Evolutionary conservation across 1,284 basidiomycete genomes (phyloP).

Genomic region (Cutaneotrichosporon curvatum): DNA sequence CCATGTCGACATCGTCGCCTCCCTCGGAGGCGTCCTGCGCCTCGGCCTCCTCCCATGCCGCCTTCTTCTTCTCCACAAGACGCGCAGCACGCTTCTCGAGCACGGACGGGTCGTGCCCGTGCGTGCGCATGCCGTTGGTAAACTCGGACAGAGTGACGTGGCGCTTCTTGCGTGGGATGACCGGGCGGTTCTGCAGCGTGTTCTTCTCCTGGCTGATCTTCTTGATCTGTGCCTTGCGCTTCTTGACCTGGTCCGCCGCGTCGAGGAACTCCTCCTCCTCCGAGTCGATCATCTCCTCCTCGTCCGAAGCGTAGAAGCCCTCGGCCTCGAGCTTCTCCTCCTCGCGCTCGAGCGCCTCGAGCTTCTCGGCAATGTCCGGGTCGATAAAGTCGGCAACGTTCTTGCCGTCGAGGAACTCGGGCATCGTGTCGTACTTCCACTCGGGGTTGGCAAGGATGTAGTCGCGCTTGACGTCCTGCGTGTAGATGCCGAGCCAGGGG

Average conservation of each 20-base stretch:
- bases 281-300: slow-evolving; percentile 78
- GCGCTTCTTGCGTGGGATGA: slow-evolving; percentile 77
- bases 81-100: slow-evolving; percentile 81
- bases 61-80: slow-evolving; percentile 51
- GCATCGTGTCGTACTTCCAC: slow-evolving; percentile 94
- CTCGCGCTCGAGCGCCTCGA: slow-evolving; percentile 94
- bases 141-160: slow-evolving; percentile 83
- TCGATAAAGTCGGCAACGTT: slow-evolving; percentile 99
- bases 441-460: slow-evolving; percentile 84
- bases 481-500: slow-evolving; percentile 83
- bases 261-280: slow-evolving; percentile 79
- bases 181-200: slow-evolving; percentile 74
- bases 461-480: slow-evolving; percentile 72
- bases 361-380: slow-evolving; percentile 93
- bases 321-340: slow-evolving; percentile 89
- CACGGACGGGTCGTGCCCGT: slow-evolving; percentile 80
- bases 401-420: slow-evolving; percentile 96
- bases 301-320: slow-evolving; percentile 88
- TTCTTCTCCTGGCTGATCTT: slow-evolving; percentile 77
- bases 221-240: slow-evolving; percentile 61
- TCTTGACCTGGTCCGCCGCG: slow-evolving; percentile 58
- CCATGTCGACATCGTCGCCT: slow-evolving; percentile 8
- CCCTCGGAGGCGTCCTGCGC: slow-evolving; percentile 15
- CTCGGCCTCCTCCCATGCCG: slow-evolving; percentile 44
- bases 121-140: slow-evolving; percentile 68